A percentile compares a stretch with the other conserved stretches of the same genome.
Conservation (phyloP, 2,329 filamentous ascomycete species). For the Penicillium glabrum region DNA sequence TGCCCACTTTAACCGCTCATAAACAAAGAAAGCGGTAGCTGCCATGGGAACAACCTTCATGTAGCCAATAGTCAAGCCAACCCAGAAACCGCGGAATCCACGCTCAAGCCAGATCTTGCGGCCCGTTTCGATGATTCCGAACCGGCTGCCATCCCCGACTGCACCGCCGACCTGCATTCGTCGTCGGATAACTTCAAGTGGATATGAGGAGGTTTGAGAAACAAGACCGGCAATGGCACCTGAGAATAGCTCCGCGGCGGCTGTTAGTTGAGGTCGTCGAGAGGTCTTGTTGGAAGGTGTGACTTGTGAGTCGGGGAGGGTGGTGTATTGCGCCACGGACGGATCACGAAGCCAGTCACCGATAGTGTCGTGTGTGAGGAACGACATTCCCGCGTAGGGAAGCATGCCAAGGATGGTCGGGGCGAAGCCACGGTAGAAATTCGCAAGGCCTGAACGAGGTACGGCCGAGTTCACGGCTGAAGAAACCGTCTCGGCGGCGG, state of each 20-base stretch:
- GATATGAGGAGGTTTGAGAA: slow-evolving; percentile 90
- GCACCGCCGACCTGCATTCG: slow-evolving; percentile 96
- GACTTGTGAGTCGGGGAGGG: slow-evolving; percentile 60
- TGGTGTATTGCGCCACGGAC: slow-evolving; percentile 69
- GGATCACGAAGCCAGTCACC: slow-evolving; percentile 79
- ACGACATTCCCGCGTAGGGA: slow-evolving; percentile 92
- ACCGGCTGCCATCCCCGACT: slow-evolving; percentile 80
- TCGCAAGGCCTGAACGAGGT: slow-evolving; percentile 69
- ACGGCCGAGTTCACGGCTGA: slow-evolving; percentile 51
- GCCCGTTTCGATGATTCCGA: slow-evolving; percentile 78
- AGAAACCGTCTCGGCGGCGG: slow-evolving; percentile 35
- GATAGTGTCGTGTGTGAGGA: slow-evolving; percentile 88
- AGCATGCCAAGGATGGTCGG: slow-evolving; percentile 93
- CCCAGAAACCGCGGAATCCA: slow-evolving; percentile 81
- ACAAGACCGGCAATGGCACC: slow-evolving; percentile 86
- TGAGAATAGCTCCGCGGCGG: slow-evolving; percentile 81
- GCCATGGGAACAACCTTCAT: slow-evolving; percentile 89
- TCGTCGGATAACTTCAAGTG: slow-evolving; percentile 85
- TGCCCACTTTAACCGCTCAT: slow-evolving; percentile 63
- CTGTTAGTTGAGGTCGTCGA: slow-evolving; percentile 70
- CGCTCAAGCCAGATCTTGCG: slow-evolving; percentile 71
- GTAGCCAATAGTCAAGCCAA: slow-evolving; percentile 92
- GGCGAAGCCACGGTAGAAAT: slow-evolving; percentile 94
- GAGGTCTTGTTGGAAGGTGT: slow-evolving; percentile 45
- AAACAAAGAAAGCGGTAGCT: slow-evolving; percentile 70